Percentiles rank a stretch among this genome's conserved stretches.
Evolutionary conservation across 441 rosid species (phyloP).

Genomic region (Syzygium syzygioides): DNA sequence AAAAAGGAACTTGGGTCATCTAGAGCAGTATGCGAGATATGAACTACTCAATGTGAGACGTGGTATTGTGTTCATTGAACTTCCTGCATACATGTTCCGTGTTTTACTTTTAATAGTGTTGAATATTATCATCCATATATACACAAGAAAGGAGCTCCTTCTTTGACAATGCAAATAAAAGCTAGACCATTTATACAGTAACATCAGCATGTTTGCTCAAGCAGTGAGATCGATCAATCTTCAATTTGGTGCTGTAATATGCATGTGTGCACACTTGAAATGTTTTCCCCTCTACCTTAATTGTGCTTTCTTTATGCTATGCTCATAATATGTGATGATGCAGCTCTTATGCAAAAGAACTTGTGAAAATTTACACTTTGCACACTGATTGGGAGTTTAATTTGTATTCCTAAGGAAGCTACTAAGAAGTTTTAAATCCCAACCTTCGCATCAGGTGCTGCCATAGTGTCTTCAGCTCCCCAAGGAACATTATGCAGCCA

Average conservation of each 20-base stretch:
- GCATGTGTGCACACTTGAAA: not conserved
- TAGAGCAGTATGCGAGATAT: not conserved
- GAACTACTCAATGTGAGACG: not conserved
- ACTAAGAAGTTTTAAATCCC: conserved; percentile 6
- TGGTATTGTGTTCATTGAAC: not conserved
- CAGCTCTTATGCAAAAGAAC: not conserved
- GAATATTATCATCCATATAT: not conserved
- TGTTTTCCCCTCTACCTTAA: not conserved
- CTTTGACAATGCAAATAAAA: not conserved
- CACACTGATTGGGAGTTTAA: not conserved
- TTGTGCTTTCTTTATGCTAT: not conserved
- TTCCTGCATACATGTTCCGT: not conserved
- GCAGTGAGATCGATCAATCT: not conserved
- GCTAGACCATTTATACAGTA: not conserved
- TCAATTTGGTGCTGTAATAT: not conserved
- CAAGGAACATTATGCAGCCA: conserved; percentile 99
- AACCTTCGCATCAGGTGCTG: conserved; percentile 95
- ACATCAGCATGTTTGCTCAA: not conserved
- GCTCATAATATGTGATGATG: not conserved
- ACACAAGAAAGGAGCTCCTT: not conserved
- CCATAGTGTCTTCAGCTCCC: conserved; percentile 74
- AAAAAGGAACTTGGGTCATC: not conserved
- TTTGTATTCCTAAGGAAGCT: not conserved
- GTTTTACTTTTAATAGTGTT: not conserved
- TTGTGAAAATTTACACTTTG: not conserved